Evolutionary conservation across 164 flowering plant genomes (phyloP).

Genomic region (Vitis amurensis): DNA sequence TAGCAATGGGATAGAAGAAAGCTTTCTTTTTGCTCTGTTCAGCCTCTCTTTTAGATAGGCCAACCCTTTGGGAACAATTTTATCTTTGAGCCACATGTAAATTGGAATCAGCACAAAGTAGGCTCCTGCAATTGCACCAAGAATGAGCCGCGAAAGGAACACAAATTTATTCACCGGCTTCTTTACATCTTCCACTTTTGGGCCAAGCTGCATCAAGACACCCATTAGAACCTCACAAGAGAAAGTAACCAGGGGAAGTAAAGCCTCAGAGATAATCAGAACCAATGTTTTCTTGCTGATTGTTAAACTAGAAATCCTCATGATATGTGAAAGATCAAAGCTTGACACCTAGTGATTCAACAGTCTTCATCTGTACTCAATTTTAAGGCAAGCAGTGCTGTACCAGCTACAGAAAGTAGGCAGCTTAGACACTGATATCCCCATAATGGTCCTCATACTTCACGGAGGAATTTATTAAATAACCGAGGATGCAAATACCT

Average conservation of each 20-base stretch:
- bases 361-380: no score
- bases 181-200: slow-evolving; percentile 51
- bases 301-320: slow-evolving; percentile 14
- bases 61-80: slow-evolving; percentile 55
- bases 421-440: no score
- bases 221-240: slow-evolving; percentile 32
- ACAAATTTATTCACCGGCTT: slow-evolving; percentile 43
- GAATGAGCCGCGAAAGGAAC: slow-evolving; percentile 46
- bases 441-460: no score
- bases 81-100: slow-evolving; percentile 79
- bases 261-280: neutral
- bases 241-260: slow-evolving; percentile 21
- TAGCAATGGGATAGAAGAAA: no score
- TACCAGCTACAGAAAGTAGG: no score
- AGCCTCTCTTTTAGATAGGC: slow-evolving; percentile 40
- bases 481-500: no score
- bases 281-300: neutral
- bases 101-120: slow-evolving; percentile 62
- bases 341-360: no score
- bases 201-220: slow-evolving; percentile 49
- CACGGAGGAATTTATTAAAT: no score
- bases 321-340: neutral
- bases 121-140: slow-evolving; percentile 51
- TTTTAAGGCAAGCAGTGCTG: no score
- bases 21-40: no score